phyloP scores from a whole-genome alignment of 768 basidiomycete species.

The Scleroderma bovista region DNA sequence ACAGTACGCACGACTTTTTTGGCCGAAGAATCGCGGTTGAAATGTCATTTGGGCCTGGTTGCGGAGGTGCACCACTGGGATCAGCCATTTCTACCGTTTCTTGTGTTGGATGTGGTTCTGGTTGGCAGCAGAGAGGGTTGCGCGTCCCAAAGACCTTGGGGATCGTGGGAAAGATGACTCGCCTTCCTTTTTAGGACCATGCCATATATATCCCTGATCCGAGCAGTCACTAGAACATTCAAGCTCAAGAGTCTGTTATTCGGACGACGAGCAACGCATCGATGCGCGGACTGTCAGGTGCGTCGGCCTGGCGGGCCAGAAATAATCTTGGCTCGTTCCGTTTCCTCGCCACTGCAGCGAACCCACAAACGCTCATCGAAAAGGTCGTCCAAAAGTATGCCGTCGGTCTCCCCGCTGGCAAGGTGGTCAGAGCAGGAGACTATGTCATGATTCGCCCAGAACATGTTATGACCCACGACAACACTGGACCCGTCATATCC shows the following conservation, averaged over 20 bases:
- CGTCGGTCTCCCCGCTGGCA: constrained; percentile 78
- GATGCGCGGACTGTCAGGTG: constrained; percentile 13
- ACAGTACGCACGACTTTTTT: constrained; percentile 89
- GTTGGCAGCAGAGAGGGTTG: background rate
- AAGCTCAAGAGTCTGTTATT: too few relatives aligned
- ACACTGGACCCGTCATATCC: constrained; percentile 96
- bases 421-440: constrained; percentile 87
- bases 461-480: constrained; percentile 98
- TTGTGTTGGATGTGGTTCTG: background rate
- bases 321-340: constrained; percentile 7
- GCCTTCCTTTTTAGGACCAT: background rate
- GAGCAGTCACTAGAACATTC: too few relatives aligned
- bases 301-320: constrained; percentile 7
- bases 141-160: background rate
- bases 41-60: constrained; percentile 82
- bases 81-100: constrained; percentile 48
- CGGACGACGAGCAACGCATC: too few relatives aligned
- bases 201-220: background rate
- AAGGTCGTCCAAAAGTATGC: constrained; percentile 98
- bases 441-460: constrained; percentile 99
- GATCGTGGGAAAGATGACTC: background rate
- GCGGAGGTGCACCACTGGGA: constrained; percentile 77
- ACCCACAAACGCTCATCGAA: constrained; percentile 88
- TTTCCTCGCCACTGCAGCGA: constrained; percentile 30
- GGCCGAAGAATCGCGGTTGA: constrained; percentile 94